A percentile compares a stretch with the other conserved stretches of the same genome.
phyloP scores from a whole-genome alignment of 228 moss, liverwort and hornwort genomes.

The Sphagnum magellanicum region DNA sequence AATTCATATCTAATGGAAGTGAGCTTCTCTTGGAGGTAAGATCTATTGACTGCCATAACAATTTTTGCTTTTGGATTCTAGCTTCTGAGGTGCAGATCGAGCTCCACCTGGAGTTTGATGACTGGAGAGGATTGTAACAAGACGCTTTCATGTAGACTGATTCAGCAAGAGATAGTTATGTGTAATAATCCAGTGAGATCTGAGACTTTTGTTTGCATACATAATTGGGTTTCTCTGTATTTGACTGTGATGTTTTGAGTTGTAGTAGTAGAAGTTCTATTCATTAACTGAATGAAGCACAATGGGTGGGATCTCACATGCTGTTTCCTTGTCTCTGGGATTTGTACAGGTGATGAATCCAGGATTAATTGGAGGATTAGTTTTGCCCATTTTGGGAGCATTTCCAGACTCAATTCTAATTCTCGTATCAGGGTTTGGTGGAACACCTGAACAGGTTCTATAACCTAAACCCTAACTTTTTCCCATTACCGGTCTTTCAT shows the following conservation, averaged over 20 bases:
- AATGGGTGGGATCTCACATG: neutral
- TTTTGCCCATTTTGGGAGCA: slow-evolving; percentile 77
- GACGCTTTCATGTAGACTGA: too few species aligned
- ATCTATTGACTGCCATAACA: neutral
- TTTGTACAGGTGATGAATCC: slow-evolving; percentile 80
- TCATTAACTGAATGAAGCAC: neutral
- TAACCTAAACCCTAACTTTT: too few species aligned
- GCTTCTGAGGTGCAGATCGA: too few species aligned
- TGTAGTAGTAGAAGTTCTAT: neutral
- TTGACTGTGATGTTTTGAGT: neutral
- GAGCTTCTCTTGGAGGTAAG: slow-evolving; percentile 89
- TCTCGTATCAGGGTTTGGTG: slow-evolving; percentile 71
- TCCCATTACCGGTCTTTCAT: neutral
- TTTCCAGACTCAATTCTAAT: slow-evolving; percentile 89
- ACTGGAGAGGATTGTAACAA: too few species aligned
- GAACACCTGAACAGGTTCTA: slow-evolving; percentile 62
- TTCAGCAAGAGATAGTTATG: neutral
- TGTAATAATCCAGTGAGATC: neutral
- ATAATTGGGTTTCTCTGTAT: neutral
- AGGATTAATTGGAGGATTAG: slow-evolving; percentile 74
- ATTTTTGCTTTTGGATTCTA: neutral
- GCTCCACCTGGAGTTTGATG: too few species aligned
- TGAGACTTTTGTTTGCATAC: neutral
- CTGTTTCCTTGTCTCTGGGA: neutral
- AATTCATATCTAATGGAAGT: slow-evolving; percentile 86